phyloP scores from a whole-genome alignment of 495 filamentous ascomycete species.

The Hypoxylon subgilvum region DNA sequence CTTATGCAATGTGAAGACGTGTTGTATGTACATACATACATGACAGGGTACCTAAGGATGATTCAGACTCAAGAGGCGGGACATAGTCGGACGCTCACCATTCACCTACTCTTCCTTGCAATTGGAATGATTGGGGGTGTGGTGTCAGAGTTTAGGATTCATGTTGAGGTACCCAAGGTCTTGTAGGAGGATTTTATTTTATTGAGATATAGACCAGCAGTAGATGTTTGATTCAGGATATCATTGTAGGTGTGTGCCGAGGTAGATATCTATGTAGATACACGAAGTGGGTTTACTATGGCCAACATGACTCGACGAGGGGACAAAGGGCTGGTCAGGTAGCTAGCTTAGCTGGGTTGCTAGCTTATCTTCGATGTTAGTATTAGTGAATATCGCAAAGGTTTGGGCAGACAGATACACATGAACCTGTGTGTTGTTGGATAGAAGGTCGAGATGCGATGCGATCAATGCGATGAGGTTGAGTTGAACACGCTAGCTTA shows the following conservation, averaged over 20 bases:
- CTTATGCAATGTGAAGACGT: slow-evolving; percentile 6
- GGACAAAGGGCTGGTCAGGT: neutral
- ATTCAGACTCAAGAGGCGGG: too few species aligned
- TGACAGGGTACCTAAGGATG: too few species aligned
- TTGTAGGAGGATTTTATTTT: slow-evolving; percentile 9
- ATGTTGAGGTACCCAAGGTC: slow-evolving; percentile 7
- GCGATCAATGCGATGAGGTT: too few species aligned
- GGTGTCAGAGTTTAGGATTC: slow-evolving; percentile 11
- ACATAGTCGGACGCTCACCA: neutral
- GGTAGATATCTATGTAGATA: slow-evolving; percentile 2
- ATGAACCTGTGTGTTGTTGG: too few species aligned
- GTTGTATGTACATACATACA: neutral
- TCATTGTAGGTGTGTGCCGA: too few species aligned
- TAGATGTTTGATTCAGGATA: too few species aligned
- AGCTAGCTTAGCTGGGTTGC: neutral
- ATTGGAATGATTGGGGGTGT: neutral
- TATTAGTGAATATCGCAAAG: neutral
- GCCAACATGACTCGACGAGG: neutral
- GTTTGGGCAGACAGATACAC: neutral
- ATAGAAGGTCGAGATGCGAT: too few species aligned
- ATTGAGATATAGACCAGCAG: too few species aligned
- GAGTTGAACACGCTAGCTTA: too few species aligned
- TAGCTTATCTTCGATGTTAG: too few species aligned
- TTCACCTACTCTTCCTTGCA: slow-evolving; percentile 9
- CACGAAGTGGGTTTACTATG: slow-evolving; percentile 7